Conservation (phyloP, 495 filamentous ascomycete genomes). For the Pseudomonodictys pantanalensis region DNA sequence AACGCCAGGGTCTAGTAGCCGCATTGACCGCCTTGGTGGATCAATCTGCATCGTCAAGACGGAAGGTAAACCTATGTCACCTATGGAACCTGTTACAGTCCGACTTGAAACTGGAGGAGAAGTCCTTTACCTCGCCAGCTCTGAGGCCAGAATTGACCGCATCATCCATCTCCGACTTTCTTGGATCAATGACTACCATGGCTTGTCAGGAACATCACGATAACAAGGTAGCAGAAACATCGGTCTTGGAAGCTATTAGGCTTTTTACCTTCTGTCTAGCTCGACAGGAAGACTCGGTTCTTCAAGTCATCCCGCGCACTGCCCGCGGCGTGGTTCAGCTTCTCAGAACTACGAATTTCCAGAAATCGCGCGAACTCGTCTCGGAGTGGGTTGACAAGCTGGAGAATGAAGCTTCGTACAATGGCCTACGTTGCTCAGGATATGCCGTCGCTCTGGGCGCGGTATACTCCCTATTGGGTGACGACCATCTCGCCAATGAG, state of each 20-base stretch:
- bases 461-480: slow-evolving; percentile 12
- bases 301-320: slow-evolving; percentile 25
- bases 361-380: slow-evolving; percentile 3
- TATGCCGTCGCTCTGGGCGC: slow-evolving; percentile 32
- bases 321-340: slow-evolving; percentile 11
- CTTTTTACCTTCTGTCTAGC: slow-evolving; percentile 29
- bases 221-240: not conserved
- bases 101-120: slow-evolving; percentile 25
- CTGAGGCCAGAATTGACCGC: slow-evolving; percentile 34
- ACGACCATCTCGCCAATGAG: not conserved
- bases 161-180: slow-evolving; percentile 23
- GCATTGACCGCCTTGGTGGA: slow-evolving; percentile 30
- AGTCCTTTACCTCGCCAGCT: slow-evolving; percentile 28
- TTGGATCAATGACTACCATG: slow-evolving; percentile 19
- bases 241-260: slow-evolving; percentile 11
- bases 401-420: slow-evolving; percentile 29
- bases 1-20: slow-evolving; percentile 38
- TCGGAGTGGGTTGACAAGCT: slow-evolving; percentile 20
- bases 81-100: slow-evolving; percentile 26
- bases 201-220: not conserved
- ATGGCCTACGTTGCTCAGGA: slow-evolving; percentile 24
- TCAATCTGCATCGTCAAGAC: not conserved
- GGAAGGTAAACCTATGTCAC: slow-evolving; percentile 5
- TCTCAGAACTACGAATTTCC: not conserved
- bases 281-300: slow-evolving; percentile 28